These are phyloP conservation scores for Ophiosphaerella herpotricha DNA, from an alignment of 2,329 filamentous ascomycete genomes.

Conservation along the genomic window DNA sequence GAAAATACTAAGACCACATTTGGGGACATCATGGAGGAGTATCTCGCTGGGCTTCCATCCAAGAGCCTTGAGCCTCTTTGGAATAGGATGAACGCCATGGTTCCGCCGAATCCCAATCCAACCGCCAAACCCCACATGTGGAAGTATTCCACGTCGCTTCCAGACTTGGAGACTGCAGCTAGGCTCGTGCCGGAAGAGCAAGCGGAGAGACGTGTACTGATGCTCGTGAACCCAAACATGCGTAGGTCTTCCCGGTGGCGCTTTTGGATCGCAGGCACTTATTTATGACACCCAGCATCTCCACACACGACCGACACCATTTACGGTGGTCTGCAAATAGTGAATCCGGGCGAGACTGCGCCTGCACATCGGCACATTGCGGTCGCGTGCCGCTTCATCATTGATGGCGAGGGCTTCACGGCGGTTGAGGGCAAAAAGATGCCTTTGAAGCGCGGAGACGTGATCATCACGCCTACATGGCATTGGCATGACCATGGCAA, in stretches of 20 bases:
- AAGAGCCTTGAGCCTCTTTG: slow-evolving; percentile 8
- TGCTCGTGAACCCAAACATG: slow-evolving; percentile 46
- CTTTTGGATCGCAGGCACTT: background rate
- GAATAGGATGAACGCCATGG: slow-evolving; percentile 12
- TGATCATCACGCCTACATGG: slow-evolving; percentile 62
- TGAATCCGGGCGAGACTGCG: slow-evolving; percentile 59
- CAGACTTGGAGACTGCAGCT: slow-evolving; percentile 43
- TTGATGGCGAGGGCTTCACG: slow-evolving; percentile 61
- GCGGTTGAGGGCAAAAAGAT: slow-evolving; percentile 60
- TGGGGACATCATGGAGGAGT: background rate
- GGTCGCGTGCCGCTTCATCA: slow-evolving; percentile 61
- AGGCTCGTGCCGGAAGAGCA: slow-evolving; percentile 45
- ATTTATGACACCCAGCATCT: background rate
- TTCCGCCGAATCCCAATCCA: slow-evolving; percentile 11
- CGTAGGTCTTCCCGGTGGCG: background rate
- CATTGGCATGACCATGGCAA: slow-evolving; percentile 65
- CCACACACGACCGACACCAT: slow-evolving; percentile 58
- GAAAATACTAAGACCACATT: no score
- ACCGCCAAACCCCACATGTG: slow-evolving; percentile 5
- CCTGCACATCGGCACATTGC: slow-evolving; percentile 60
- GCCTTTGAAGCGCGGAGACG: slow-evolving; percentile 56
- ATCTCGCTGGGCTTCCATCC: background rate
- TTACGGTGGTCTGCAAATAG: slow-evolving; percentile 60
- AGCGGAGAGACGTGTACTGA: slow-evolving; percentile 48
- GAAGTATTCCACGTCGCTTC: slow-evolving; percentile 14